Conservation (phyloP, 352 stramenopile genomes). For the Phytophthora sansomeana region DNA sequence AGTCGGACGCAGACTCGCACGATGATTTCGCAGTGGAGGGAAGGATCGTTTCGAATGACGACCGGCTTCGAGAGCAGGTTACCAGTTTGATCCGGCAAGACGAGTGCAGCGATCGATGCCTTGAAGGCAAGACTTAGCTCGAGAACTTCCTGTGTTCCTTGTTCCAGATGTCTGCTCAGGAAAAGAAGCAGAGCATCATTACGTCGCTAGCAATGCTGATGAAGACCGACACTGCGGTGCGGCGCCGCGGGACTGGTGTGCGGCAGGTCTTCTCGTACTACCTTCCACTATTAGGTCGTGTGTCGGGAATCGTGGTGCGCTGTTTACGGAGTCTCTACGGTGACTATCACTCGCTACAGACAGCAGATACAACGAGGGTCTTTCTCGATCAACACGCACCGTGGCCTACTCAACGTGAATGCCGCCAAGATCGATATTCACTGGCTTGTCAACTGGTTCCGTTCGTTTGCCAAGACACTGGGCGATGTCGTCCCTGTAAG, state of each 20-base stretch:
- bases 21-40: background rate
- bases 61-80: background rate
- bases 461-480: too few species aligned
- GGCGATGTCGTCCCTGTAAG: too few species aligned
- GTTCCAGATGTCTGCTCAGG: background rate
- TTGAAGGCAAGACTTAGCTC: background rate
- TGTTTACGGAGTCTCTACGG: constrained; percentile 7
- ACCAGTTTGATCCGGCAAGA: background rate
- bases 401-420: too few species aligned
- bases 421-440: too few species aligned
- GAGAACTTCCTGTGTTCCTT: background rate
- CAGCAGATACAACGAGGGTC: constrained; percentile 1
- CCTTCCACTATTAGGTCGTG: constrained; percentile 6
- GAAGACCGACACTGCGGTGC: constrained; percentile 1
- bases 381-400: constrained; percentile 1
- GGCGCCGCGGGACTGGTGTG: background rate
- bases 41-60: background rate
- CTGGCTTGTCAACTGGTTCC: too few species aligned
- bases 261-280: constrained; percentile 1
- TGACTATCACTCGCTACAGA: constrained; percentile 5
- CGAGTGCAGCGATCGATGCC: background rate
- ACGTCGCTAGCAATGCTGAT: background rate
- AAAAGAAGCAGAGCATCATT: background rate
- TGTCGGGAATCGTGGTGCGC: constrained; percentile 1
- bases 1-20: background rate